These are phyloP conservation scores for Alloteropsis angusta DNA, from an alignment of 202 grass and related monocot species.

Conservation along the genomic window DNA sequence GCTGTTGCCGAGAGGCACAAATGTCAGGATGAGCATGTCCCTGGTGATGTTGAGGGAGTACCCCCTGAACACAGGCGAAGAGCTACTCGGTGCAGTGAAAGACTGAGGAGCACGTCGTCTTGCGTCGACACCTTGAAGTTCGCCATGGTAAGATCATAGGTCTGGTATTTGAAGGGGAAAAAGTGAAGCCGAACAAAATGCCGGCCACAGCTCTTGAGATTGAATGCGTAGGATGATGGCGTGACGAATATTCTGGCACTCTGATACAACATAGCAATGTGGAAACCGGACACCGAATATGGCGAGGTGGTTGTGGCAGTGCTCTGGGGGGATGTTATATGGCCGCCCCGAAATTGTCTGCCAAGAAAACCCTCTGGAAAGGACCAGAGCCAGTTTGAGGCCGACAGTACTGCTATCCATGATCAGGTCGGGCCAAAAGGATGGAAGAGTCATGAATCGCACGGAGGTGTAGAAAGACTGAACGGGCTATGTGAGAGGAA, in stretches of 20 bases:
- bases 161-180: slow-evolving; percentile 46
- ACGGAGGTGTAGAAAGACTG: background rate
- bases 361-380: slow-evolving; percentile 40
- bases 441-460: background rate
- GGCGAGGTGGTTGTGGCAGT: slow-evolving; percentile 23
- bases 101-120: slow-evolving; percentile 56
- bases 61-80: slow-evolving; percentile 43
- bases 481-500: background rate
- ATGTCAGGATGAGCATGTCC: slow-evolving; percentile 57
- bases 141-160: slow-evolving; percentile 44
- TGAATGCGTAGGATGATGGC: slow-evolving; percentile 53
- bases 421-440: background rate
- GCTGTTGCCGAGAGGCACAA: slow-evolving; percentile 47
- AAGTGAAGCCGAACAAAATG: slow-evolving; percentile 83
- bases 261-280: slow-evolving; percentile 31
- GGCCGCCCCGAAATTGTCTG: slow-evolving; percentile 31
- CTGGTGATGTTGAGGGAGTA: slow-evolving; percentile 58
- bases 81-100: slow-evolving; percentile 38
- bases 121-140: slow-evolving; percentile 69
- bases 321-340: slow-evolving; percentile 27
- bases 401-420: background rate
- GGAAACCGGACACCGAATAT: slow-evolving; percentile 18
- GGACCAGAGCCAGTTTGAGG: background rate
- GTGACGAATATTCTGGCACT: slow-evolving; percentile 45
- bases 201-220: slow-evolving; percentile 45